Evolutionary conservation across 2,329 filamentous ascomycete species (phyloP), one percentile per base, ranked within the genome.

Genomic region (Aspergillus ochraceoroseus): DNA sequence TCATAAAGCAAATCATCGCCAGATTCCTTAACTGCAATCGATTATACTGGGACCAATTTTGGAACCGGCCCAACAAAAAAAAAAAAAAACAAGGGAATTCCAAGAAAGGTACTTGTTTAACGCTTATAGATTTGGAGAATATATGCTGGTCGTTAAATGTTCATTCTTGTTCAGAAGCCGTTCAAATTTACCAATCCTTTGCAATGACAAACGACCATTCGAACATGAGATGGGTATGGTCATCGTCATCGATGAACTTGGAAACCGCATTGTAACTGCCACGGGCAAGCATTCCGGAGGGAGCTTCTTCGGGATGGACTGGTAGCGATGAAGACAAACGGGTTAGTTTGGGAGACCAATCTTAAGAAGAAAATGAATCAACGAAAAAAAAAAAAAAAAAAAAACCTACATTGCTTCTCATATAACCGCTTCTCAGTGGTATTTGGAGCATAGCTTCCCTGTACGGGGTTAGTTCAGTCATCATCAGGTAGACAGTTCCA

Each of bases 131-230:
- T 43, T 32, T 51, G 40, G 43, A 54, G 50, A 44, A 45, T 52
- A 61, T 54, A 57, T 55, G 47, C 47, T 47, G 41, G 34, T 53
- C 34, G 35, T 46, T 40, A 29, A 45, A 48, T 35, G 41, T 34
- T 34, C 23, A 28, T 34, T 33, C n/a, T 20, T 18, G 27, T 26
- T 27, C 14, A 33, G 23, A 28, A 22, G 18, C 11, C 23, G 18
- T 50, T 32, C 28, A 34, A 15, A 32, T 45, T 48, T 63, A 65
- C 92, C 92, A 96, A 64, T 95, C 87, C 78, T 96, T 98, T 70
- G 84, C 77, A 65, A 98, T 95, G 62, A 95, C 85, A 60, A 98
- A 96, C 47, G 83, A 81, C 92, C 92, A 98, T 59, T 94, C 85
- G 66, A 98, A 98, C 63, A 83, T 76, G 49, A 98, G 75, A 68